A percentile compares a stretch with the other conserved stretches of the same genome.
Evolutionary conservation across 345 rosid genomes (phyloP).

Genomic region (Noccaea caerulescens): DNA sequence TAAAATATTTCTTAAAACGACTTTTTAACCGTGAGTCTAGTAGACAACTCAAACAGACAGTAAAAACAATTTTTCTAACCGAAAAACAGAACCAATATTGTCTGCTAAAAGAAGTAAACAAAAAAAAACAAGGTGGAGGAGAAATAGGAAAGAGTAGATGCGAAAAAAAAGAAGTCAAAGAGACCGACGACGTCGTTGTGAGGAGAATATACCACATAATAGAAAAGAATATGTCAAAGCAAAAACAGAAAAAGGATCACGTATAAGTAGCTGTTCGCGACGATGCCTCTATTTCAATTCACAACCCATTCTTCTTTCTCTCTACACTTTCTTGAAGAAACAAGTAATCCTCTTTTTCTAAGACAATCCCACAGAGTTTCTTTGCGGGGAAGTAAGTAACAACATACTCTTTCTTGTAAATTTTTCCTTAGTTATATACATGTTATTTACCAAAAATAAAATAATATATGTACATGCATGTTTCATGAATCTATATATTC

Average conservation of each 20-base stretch:
- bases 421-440: slow-evolving; percentile 1
- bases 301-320: slow-evolving; percentile 21
- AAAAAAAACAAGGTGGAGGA: slow-evolving; percentile 20
- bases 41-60: slow-evolving; percentile 6
- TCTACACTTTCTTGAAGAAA: slow-evolving; percentile 20
- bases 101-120: slow-evolving; percentile 37
- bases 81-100: slow-evolving; percentile 25
- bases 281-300: slow-evolving; percentile 22
- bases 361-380: slow-evolving; percentile 12
- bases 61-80: not conserved
- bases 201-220: slow-evolving; percentile 37
- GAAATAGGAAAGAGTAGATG: not conserved
- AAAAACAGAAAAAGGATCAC: slow-evolving; percentile 30
- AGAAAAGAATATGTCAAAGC: slow-evolving; percentile 34
- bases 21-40: slow-evolving; percentile 8
- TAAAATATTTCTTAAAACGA: slow-evolving; percentile 20
- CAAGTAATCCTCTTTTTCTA: slow-evolving; percentile 1
- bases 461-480: too few species aligned
- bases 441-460: too few species aligned
- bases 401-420: slow-evolving; percentile 29
- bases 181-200: slow-evolving; percentile 35
- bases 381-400: slow-evolving; percentile 9
- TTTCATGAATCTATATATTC: slow-evolving; percentile 3
- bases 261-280: slow-evolving; percentile 38
- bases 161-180: slow-evolving; percentile 28